Percentiles rank a stretch among this genome's conserved stretches.
Conservation (phyloP, 164 flowering plant species). For the Tetracentron sinense region DNA sequence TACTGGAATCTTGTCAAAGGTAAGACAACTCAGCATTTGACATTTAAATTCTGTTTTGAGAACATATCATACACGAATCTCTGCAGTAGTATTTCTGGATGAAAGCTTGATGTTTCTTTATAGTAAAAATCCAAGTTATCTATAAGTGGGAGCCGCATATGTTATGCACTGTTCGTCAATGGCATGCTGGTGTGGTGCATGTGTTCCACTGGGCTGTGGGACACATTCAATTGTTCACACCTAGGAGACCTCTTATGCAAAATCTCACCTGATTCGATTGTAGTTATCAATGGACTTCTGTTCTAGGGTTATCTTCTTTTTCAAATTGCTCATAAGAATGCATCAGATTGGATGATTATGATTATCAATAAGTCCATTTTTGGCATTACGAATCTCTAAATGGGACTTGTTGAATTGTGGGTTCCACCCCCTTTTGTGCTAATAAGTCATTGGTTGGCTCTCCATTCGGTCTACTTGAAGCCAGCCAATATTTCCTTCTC, state of each 20-base stretch:
- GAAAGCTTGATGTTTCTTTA: neutral
- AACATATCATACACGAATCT: neutral
- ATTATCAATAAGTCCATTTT: no score
- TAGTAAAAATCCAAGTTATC: neutral
- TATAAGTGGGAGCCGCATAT: neutral
- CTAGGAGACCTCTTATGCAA: neutral
- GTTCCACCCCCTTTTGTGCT: neutral
- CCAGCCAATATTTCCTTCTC: neutral
- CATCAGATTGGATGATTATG: neutral
- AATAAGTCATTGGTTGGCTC: neutral
- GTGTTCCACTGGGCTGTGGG: no score
- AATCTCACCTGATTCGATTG: neutral
- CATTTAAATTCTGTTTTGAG: neutral
- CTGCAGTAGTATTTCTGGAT: neutral
- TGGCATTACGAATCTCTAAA: neutral
- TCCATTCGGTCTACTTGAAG: neutral
- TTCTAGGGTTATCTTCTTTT: neutral
- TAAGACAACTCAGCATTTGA: slow-evolving; percentile 15
- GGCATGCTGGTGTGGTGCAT: neutral
- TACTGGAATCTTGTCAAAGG: slow-evolving; percentile 79
- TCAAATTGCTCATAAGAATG: no score
- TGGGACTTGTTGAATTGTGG: neutral
- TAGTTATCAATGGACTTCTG: no score
- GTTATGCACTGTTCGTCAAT: neutral
- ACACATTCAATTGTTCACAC: no score